These are phyloP conservation scores for Anthracocystis walkeri DNA, from an alignment of 1,284 basidiomycete genomes.

Conservation along the genomic window DNA sequence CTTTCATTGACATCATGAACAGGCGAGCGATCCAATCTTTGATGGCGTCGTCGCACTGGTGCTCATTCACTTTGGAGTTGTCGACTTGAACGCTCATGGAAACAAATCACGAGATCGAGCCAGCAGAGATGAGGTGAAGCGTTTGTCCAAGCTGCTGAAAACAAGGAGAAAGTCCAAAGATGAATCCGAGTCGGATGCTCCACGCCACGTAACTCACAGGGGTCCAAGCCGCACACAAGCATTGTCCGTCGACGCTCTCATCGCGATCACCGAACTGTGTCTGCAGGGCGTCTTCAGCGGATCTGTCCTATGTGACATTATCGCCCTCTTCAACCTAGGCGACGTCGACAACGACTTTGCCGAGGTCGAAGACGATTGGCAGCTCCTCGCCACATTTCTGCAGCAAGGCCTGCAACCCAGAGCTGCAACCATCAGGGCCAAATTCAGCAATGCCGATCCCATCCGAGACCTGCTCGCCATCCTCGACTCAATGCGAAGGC, in stretches of 20 bases:
- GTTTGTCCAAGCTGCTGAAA: not conserved
- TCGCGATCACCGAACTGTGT: slow-evolving; percentile 23
- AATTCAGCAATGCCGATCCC: slow-evolving; percentile 4
- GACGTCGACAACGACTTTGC: slow-evolving; percentile 17
- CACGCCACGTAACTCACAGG: not conserved
- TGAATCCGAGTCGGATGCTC: not conserved
- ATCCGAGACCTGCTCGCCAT: slow-evolving; percentile 6
- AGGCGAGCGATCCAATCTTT: slow-evolving; percentile 9
- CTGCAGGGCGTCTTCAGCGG: slow-evolving; percentile 13
- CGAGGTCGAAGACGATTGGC: slow-evolving; percentile 12
- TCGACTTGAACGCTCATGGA: not conserved
- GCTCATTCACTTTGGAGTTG: slow-evolving; percentile 22
- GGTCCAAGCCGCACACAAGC: not conserved
- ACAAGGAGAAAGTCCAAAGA: not conserved
- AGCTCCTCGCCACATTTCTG: slow-evolving; percentile 18
- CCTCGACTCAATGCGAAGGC: slow-evolving; percentile 11
- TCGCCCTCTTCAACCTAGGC: slow-evolving; percentile 25
- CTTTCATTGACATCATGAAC: not conserved
- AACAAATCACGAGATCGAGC: not conserved
- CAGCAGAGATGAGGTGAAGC: not conserved
- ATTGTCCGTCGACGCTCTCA: slow-evolving; percentile 14
- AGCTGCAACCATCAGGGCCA: not conserved
- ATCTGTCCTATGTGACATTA: slow-evolving; percentile 9
- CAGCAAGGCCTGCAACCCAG: slow-evolving; percentile 11
- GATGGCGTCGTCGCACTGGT: slow-evolving; percentile 15